Evolutionary conservation across 2,329 filamentous ascomycete genomes (phyloP), one percentile per base, ranked within the genome.

Genomic region (Apiospora aurea): DNA sequence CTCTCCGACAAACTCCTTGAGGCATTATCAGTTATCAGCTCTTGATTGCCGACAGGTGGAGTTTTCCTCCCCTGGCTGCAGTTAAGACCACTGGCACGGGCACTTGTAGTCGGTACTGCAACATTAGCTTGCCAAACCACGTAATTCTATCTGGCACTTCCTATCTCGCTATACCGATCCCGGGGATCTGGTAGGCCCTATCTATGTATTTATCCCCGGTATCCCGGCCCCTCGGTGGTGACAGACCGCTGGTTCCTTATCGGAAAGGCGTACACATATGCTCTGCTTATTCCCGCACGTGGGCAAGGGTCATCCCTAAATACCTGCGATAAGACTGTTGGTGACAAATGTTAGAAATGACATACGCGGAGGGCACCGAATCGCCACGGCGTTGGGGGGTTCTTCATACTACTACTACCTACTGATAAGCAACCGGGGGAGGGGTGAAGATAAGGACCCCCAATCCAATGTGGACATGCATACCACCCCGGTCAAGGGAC

Each of bases 221-320:
- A 61, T n/a, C 18, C 34, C 21, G 18, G 8, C 10, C 16, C 29
- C 3, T 24, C 29, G 21, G 8, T 18, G 13, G 10, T 41, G 29
- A 64, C 57, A 64, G 57, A 64, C 57, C 34, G 57, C 57, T n/a
- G n/a, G 13, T n/a, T 64, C 8, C 29, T 64, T 64, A 64, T 64
- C 57, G 7, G 57, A 41, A 38, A n/a, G 53, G 53, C 53, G 53
- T 61, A 29, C 29, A 61, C 11, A 13, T 14, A 26, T 29, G 49
- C 24, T n/a, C 4, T 1, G 29, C 29, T 26, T 26, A n/a, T 49
- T 24, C 16, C 8, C 29, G 57, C 11, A 41, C 8, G 53, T n/a
- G 8, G 57, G 34, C 57, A 41, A 41, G 34, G 34, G n/a, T 24
- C 29, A n/a, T 10, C 34, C 34, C 29, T 5, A n/a, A 38, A 38